phyloP scores from a whole-genome alignment of 1,139 yeast genomes.

The Williopsis jadinii region DNA sequence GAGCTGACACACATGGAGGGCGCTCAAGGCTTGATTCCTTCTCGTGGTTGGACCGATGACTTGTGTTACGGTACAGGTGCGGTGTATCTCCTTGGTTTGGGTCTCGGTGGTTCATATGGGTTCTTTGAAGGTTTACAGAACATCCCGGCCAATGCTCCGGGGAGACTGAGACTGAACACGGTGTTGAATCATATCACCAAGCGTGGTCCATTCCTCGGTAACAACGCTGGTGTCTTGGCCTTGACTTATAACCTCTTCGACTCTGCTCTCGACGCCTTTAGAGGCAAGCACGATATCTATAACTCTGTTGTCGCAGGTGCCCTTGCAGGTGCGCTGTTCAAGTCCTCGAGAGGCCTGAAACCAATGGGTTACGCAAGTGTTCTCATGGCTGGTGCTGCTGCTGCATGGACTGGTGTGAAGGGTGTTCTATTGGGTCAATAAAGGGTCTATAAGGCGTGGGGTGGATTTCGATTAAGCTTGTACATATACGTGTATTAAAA shows the following conservation, averaged over 20 bases:
- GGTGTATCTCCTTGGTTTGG: constrained; percentile 74
- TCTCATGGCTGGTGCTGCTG: constrained; percentile 85
- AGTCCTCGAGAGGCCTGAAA: constrained; percentile 74
- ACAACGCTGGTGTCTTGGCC: constrained; percentile 91
- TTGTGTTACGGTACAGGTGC: constrained; percentile 97
- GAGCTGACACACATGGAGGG: constrained; percentile 71
- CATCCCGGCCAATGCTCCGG: constrained; percentile 66
- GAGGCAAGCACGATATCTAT: constrained; percentile 83
- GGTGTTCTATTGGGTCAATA: constrained; percentile 14
- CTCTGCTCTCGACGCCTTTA: constrained; percentile 65
- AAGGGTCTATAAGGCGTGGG: no score
- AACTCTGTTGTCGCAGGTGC: constrained; percentile 91
- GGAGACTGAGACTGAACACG: constrained; percentile 77
- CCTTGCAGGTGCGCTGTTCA: constrained; percentile 85
- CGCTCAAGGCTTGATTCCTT: constrained; percentile 83
- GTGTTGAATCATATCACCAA: constrained; percentile 87
- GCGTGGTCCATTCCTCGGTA: constrained; percentile 94
- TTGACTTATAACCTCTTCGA: constrained; percentile 80
- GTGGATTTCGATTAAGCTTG: neutral
- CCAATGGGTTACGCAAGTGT: constrained; percentile 88
- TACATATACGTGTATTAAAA: neutral
- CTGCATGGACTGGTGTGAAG: constrained; percentile 87
- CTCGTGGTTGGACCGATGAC: constrained; percentile 96
- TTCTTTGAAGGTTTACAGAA: constrained; percentile 75
- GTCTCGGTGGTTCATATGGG: constrained; percentile 86